Percentiles rank a stretch among this genome's conserved stretches.
phyloP scores from a whole-genome alignment of 108 stramenopile genomes.

The Aurantiochytrium sp. region DNA sequence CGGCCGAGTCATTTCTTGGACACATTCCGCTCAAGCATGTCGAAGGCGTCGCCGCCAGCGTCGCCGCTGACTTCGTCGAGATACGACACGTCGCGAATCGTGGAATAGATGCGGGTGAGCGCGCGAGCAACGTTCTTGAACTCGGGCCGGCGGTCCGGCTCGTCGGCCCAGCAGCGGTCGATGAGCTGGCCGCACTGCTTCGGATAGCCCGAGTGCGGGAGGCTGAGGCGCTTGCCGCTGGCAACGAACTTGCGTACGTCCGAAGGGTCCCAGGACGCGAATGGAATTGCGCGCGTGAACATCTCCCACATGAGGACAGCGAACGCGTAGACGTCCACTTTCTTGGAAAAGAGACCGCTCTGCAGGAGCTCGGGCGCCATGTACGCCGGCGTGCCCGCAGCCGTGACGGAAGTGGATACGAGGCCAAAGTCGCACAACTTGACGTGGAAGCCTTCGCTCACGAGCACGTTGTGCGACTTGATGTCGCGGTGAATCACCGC shows the following conservation, averaged over 20 bases:
- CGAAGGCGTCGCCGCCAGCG: not conserved
- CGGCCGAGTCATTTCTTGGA: not conserved
- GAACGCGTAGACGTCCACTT: conserved; percentile 66
- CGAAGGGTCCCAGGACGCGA: not conserved
- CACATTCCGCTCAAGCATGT: not conserved
- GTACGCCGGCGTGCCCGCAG: conserved; percentile 52
- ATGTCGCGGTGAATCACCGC: conserved; percentile 96
- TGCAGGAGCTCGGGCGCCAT: conserved; percentile 51
- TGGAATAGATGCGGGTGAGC: conserved; percentile 18
- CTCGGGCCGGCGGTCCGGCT: conserved; percentile 47
- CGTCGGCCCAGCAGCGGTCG: conserved; percentile 50
- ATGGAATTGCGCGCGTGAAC: conserved; percentile 44
- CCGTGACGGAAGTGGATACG: not conserved
- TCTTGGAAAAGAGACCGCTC: conserved; percentile 40
- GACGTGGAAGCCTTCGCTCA: conserved; percentile 49
- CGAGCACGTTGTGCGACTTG: conserved; percentile 95
- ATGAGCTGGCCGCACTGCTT: conserved; percentile 48
- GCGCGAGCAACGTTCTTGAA: conserved; percentile 37
- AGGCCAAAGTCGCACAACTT: conserved; percentile 56
- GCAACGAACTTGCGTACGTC: conserved; percentile 41
- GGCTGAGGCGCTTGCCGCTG: not conserved
- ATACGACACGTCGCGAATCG: not conserved
- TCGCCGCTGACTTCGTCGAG: not conserved
- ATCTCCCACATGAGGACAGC: conserved; percentile 61
- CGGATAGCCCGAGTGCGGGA: not conserved